Conservation (phyloP, 2,329 filamentous ascomycete genomes). For the Penicillium vulpinum region DNA sequence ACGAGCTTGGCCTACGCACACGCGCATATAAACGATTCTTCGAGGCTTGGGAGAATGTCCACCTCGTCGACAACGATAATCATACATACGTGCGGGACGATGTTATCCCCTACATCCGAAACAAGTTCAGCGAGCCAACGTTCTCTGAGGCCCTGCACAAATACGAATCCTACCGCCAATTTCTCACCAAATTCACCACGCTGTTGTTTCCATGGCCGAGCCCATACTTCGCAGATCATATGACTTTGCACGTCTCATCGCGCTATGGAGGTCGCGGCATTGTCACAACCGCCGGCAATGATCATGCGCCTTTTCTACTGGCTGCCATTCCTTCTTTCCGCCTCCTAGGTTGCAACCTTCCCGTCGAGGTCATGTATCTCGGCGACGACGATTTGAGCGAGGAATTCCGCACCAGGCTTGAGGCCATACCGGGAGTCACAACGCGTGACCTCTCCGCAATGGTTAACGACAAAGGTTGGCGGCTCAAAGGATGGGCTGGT, state of each 20-base stretch:
- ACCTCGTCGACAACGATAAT: not conserved
- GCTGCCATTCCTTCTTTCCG: not conserved
- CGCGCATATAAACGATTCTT: not conserved
- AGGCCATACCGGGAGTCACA: not conserved
- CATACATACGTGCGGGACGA: not conserved
- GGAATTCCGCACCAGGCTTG: not conserved
- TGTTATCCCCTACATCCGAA: not conserved
- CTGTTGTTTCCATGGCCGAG: not conserved
- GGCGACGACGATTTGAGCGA: not conserved
- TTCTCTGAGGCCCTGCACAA: not conserved
- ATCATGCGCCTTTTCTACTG: not conserved
- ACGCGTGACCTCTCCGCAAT: not conserved
- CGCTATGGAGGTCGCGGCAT: not conserved
- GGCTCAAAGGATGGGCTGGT: not conserved
- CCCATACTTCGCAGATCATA: not conserved
- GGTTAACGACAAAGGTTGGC: not conserved
- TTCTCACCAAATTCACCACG: not conserved
- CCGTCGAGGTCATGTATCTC: not conserved
- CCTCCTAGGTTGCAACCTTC: not conserved
- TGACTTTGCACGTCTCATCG: not conserved
- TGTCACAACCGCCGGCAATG: not conserved
- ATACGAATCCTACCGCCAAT: not conserved
- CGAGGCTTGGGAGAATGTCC: not conserved
- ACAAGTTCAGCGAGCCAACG: not conserved
- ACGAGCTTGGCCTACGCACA: not conserved